These are phyloP conservation scores for Suhomyces sp. DNA, from an alignment of 805 yeast species.

Conservation along the genomic window DNA sequence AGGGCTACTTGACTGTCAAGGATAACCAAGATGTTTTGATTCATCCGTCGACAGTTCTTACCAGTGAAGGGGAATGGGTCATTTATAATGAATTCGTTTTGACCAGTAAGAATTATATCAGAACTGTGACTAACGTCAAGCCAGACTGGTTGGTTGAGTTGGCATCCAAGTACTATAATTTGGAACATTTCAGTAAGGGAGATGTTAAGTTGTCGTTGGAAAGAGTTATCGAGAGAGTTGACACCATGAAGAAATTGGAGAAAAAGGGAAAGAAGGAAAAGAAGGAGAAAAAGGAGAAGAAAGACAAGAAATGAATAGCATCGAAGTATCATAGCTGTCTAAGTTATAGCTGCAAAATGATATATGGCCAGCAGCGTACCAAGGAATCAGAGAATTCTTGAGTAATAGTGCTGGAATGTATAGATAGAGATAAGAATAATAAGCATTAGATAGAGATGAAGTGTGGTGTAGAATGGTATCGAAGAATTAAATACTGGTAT, in stretches of 20 bases:
- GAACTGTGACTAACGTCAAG: constrained; percentile 87
- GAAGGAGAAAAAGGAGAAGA: constrained; percentile 11
- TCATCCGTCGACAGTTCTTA: constrained; percentile 90
- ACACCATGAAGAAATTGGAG: constrained; percentile 7
- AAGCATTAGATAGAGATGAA: neutral
- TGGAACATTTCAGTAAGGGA: constrained; percentile 63
- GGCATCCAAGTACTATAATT: constrained; percentile 70
- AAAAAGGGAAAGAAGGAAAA: constrained; percentile 3
- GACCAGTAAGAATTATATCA: constrained; percentile 88
- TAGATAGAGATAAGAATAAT: neutral
- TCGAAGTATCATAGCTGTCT: too few relatives aligned
- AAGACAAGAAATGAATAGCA: constrained; percentile 10
- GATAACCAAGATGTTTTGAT: constrained; percentile 94
- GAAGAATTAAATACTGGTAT: too few relatives aligned
- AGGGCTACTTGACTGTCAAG: constrained; percentile 84
- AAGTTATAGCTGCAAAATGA: too few relatives aligned
- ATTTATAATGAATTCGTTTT: constrained; percentile 93
- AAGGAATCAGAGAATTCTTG: too few relatives aligned
- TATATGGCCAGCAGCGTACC: too few relatives aligned
- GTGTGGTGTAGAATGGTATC: too few relatives aligned
- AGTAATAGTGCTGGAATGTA: too few relatives aligned
- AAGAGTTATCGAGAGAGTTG: constrained; percentile 37
- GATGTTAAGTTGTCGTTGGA: constrained; percentile 71
- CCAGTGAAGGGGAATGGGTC: constrained; percentile 90
- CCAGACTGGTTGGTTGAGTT: constrained; percentile 91